Evolutionary conservation across 192 early-diverging fungal species (phyloP).

Genomic region (Backusella tarrabulga): DNA sequence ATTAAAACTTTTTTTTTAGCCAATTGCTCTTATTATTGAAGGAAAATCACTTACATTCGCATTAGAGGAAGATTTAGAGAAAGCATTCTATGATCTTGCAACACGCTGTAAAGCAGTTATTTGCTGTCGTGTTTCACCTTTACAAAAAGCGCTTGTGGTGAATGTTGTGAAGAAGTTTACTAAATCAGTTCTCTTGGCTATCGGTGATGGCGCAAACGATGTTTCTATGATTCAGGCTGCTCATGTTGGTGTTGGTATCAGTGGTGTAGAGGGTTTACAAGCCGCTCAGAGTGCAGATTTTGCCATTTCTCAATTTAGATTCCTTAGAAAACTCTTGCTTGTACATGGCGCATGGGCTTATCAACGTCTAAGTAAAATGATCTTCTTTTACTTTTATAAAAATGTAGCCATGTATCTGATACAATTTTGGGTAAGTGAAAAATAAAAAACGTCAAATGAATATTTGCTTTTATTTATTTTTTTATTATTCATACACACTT

Average conservation of each 20-base stretch:
- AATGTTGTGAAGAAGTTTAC: conserved; percentile 89
- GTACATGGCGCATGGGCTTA: conserved; percentile 96
- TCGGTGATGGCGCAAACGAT: conserved; percentile 97
- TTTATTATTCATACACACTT: not conserved
- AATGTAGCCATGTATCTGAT: conserved; percentile 95
- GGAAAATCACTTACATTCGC: conserved; percentile 89
- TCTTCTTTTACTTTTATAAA: conserved; percentile 97
- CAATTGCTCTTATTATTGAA: conserved; percentile 88
- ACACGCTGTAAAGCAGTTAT: conserved; percentile 91
- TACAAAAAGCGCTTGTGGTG: conserved; percentile 95
- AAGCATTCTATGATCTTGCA: conserved; percentile 83
- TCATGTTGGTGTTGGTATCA: conserved; percentile 94
- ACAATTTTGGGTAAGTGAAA: conserved; percentile 78
- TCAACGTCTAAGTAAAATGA: conserved; percentile 88
- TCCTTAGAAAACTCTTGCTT: conserved; percentile 85
- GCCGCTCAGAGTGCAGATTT: conserved; percentile 93
- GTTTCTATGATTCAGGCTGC: conserved; percentile 98
- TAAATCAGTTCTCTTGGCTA: conserved; percentile 84
- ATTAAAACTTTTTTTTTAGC: not conserved
- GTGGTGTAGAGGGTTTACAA: conserved; percentile 91
- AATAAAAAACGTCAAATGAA: not conserved
- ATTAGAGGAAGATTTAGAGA: conserved; percentile 73
- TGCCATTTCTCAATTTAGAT: conserved; percentile 95
- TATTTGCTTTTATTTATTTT: not conserved
- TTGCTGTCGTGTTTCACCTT: conserved; percentile 97